Evolutionary conservation across 352 stramenopile genomes (phyloP).

Genomic region (Pseudoperonospora humuli): DNA sequence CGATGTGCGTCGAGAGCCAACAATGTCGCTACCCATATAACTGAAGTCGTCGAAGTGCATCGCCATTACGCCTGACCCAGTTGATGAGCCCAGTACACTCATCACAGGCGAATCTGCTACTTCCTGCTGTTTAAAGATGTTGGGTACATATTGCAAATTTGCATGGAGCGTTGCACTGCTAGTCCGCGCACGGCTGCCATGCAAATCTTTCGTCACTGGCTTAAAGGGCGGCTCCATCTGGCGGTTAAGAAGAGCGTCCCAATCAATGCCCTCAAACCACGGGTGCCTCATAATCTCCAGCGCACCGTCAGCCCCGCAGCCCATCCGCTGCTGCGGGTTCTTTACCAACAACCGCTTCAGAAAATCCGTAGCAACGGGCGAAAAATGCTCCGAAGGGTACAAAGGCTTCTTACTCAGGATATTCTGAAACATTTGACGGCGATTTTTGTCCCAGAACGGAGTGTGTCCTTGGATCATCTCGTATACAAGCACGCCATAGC

Average conservation of each 20-base stretch:
- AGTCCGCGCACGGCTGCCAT: constrained; percentile 29
- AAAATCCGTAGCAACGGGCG: constrained; percentile 56
- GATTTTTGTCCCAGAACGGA: constrained; percentile 82
- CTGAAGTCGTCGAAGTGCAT: constrained; percentile 87
- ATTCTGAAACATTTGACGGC: constrained; percentile 81
- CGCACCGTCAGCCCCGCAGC: constrained; percentile 49
- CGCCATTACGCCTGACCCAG: constrained; percentile 47
- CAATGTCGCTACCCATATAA: constrained; percentile 84
- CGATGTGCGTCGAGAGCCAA: constrained; percentile 72
- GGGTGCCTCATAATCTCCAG: constrained; percentile 78
- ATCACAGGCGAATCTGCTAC: constrained; percentile 74
- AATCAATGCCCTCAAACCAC: constrained; percentile 76
- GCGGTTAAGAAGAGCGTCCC: constrained; percentile 60
- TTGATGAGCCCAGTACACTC: constrained; percentile 32
- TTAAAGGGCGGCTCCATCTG: constrained; percentile 65
- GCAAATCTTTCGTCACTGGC: constrained; percentile 34
- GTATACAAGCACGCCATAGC: constrained; percentile 78
- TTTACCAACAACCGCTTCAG: constrained; percentile 63
- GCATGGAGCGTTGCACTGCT: constrained; percentile 46
- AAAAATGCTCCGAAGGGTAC: constrained; percentile 57
- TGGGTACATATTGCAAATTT: constrained; percentile 72
- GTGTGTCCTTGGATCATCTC: constrained; percentile 84
- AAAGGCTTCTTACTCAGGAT: constrained; percentile 65
- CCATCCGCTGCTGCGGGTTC: constrained; percentile 56
- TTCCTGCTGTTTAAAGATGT: constrained; percentile 76